A percentile compares a stretch with the other conserved stretches of the same genome.
Conservation (phyloP, 2,329 filamentous ascomycete species). For the Pestalotiopsis sp. region DNA sequence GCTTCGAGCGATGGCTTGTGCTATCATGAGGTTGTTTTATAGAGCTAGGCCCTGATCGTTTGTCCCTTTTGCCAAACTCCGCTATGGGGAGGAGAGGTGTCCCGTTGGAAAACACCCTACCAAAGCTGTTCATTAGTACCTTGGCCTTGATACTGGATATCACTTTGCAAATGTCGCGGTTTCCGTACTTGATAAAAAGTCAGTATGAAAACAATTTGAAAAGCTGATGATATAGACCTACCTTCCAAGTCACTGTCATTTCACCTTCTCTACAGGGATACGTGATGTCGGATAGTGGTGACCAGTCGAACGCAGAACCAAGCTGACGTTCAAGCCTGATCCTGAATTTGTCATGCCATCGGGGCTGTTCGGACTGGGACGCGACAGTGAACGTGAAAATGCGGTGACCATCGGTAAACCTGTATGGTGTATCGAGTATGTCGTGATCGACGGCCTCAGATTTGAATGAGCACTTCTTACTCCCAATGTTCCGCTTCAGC, state of each 20-base stretch:
- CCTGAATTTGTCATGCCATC: neutral
- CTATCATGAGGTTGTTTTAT: no score
- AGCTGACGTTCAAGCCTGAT: neutral
- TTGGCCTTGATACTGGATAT: neutral
- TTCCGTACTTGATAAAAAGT: neutral
- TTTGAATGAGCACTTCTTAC: neutral
- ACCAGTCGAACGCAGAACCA: neutral
- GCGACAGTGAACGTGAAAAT: neutral
- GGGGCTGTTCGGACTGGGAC: neutral
- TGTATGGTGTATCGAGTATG: neutral
- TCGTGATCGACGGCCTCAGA: neutral
- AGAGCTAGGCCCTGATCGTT: no score
- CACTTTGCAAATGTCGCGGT: neutral
- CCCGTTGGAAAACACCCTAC: neutral
- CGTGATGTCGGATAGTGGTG: neutral
- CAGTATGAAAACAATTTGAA: neutral
- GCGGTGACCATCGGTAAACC: neutral
- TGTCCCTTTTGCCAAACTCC: no score
- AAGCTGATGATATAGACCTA: neutral
- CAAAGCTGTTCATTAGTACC: neutral
- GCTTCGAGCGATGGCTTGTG: no score
- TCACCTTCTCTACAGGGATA: neutral
- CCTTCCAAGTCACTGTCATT: neutral
- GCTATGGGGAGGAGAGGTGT: neutral
- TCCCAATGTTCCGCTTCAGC: no score